Evolutionary conservation across 1,139 yeast genomes (phyloP), one percentile per base, ranked within the genome.

Genomic region (Zygosaccharomyces sapae): DNA sequence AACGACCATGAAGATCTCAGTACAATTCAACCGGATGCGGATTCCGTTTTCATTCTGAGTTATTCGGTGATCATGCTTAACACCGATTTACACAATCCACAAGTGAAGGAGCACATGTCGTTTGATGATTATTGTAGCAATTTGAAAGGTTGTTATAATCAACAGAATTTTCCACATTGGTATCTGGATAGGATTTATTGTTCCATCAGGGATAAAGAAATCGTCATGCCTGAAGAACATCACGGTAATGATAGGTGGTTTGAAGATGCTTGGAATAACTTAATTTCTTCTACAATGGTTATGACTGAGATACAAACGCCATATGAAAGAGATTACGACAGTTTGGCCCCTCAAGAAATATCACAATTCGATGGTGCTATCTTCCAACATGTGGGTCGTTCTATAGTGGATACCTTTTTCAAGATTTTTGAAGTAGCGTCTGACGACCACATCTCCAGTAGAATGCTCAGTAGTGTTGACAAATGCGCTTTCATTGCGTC

Each of bases 221-320:
- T 92, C 53, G 88, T 94, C 46, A 87, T 94, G 90, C 97, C 98
- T 0, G 98, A 92, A 59, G 99, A 94, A 63, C 97, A 90, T 59
- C 89, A 84, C 61, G 83, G 81, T 29, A 78, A 86, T 2, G 83
- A 81, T 40, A 89, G 86, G 61, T 85, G 96, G 81, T 92, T 90
- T 68, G 97, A 90, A 62, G 92, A 86, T 61, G 81, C 85, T 13
- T 94, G 99, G 99, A 85, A 86, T 58, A 86, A 86, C 53, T 70
- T 88, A 55, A 79, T 90, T 45, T 78, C 88, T 1, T 65, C 72
- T 65, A 81, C 59, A 24, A 63, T 68, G 3, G 68, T 69, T 0
- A 47, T 65, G 13, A 63, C 67, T 1, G 67, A 67, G 24, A 53
- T 57, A 1, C 65, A 61, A 9, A 55, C 59, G 12, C 55, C 52